A percentile compares a stretch with the other conserved stretches of the same genome.
phyloP scores from a whole-genome alignment of 2,329 filamentous ascomycete species.

The Stemphylium beticola region DNA sequence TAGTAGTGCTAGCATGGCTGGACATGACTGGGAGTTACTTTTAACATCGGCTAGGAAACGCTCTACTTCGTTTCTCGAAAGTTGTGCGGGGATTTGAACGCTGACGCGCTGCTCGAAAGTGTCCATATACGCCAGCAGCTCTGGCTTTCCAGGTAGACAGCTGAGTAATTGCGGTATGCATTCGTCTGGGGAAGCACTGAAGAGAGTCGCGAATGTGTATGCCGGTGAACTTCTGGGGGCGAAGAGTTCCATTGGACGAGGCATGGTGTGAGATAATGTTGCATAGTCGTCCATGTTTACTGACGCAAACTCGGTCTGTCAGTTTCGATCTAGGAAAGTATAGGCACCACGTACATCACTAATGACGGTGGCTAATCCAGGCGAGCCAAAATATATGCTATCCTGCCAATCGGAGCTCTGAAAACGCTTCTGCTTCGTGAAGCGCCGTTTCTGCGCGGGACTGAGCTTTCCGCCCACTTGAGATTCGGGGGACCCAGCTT shows the following conservation, averaged over 20 bases:
- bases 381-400: slow-evolving; percentile 58
- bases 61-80: slow-evolving; percentile 53
- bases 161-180: slow-evolving; percentile 46
- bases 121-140: slow-evolving; percentile 50
- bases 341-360: slow-evolving; percentile 48
- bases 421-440: slow-evolving; percentile 46
- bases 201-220: slow-evolving; percentile 56
- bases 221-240: slow-evolving; percentile 41
- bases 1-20: slow-evolving; percentile 57
- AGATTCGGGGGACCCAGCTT: slow-evolving; percentile 27
- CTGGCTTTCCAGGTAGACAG: slow-evolving; percentile 49
- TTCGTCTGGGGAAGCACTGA: slow-evolving; percentile 44
- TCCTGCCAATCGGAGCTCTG: slow-evolving; percentile 50
- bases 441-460: slow-evolving; percentile 31
- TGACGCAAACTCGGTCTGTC: slow-evolving; percentile 50
- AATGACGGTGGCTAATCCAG: slow-evolving; percentile 56
- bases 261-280: slow-evolving; percentile 54
- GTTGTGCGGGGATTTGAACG: slow-evolving; percentile 53
- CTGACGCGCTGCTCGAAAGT: slow-evolving; percentile 53
- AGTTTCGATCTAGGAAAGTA: slow-evolving; percentile 18
- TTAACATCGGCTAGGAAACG: slow-evolving; percentile 52
- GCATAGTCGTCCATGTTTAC: slow-evolving; percentile 44
- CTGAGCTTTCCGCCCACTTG: slow-evolving; percentile 25
- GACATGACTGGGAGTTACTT: slow-evolving; percentile 52
- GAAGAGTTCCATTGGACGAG: slow-evolving; percentile 53